Percentiles rank a stretch among this genome's conserved stretches.
Evolutionary conservation across 495 filamentous ascomycete species (phyloP).

Genomic region (Lindgomyces ingoldianus): DNA sequence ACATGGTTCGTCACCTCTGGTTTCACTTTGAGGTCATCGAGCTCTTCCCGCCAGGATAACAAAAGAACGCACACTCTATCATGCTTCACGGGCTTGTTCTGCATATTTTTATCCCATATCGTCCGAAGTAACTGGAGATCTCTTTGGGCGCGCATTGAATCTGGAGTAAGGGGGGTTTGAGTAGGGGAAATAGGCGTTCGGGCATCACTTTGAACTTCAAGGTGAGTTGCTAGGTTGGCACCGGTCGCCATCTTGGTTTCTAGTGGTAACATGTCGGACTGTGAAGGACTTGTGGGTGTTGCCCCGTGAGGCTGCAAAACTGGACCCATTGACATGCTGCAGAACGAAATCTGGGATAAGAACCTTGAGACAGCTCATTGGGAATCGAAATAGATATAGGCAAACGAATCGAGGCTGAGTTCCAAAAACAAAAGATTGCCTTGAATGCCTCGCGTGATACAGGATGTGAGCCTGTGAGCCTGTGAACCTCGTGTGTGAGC

Average conservation of each 20-base stretch:
- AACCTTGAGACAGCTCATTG: too few species aligned
- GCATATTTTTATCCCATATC: slow-evolving; percentile 12
- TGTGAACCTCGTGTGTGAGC: background rate
- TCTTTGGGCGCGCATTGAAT: background rate
- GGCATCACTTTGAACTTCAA: background rate
- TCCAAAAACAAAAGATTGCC: background rate
- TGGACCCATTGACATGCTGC: too few species aligned
- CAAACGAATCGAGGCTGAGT: background rate
- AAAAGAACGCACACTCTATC: slow-evolving; percentile 25
- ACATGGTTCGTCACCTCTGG: slow-evolving; percentile 11
- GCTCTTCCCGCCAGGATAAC: slow-evolving; percentile 23
- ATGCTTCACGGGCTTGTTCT: slow-evolving; percentile 25
- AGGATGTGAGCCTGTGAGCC: background rate
- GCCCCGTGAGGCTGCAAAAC: too few species aligned
- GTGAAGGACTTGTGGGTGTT: too few species aligned
- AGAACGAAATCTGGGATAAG: too few species aligned
- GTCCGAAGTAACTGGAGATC: slow-evolving; percentile 3
- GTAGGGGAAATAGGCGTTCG: too few species aligned
- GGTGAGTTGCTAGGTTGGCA: background rate
- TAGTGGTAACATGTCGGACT: too few species aligned
- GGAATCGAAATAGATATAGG: too few species aligned
- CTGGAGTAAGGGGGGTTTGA: background rate
- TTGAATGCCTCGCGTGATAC: background rate
- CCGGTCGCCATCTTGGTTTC: too few species aligned
- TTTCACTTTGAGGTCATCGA: slow-evolving; percentile 28